These are phyloP conservation scores for Fusarium sulawesiense DNA, from an alignment of 2,329 filamentous ascomycete genomes.

Conservation along the genomic window DNA sequence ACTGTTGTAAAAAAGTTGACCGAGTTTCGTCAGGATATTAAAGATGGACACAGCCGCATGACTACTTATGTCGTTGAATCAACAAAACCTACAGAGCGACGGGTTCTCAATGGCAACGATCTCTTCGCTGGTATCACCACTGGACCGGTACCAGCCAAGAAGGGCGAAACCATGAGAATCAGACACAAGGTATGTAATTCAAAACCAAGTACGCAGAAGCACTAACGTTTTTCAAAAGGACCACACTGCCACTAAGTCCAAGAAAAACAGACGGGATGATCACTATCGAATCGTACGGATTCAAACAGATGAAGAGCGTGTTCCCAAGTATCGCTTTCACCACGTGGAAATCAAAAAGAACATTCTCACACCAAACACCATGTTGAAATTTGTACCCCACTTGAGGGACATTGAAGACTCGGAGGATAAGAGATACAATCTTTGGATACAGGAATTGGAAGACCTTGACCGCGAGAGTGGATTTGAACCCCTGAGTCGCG, in stretches of 20 bases:
- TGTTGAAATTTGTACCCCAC: slow-evolving; percentile 70
- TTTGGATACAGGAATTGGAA: slow-evolving; percentile 68
- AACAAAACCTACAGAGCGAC: slow-evolving; percentile 55
- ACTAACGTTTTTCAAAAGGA: slow-evolving; percentile 52
- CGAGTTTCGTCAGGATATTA: slow-evolving; percentile 57
- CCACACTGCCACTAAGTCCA: slow-evolving; percentile 52
- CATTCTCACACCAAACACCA: slow-evolving; percentile 69
- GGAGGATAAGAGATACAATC: slow-evolving; percentile 66
- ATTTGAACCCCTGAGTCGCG: slow-evolving; percentile 65
- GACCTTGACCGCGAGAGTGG: slow-evolving; percentile 68
- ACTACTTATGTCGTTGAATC: slow-evolving; percentile 59
- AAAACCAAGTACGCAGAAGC: not conserved
- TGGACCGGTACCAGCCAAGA: slow-evolving; percentile 51
- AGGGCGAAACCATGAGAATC: slow-evolving; percentile 58
- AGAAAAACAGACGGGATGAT: slow-evolving; percentile 58
- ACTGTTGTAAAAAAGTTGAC: slow-evolving; percentile 57
- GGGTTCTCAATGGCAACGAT: slow-evolving; percentile 57
- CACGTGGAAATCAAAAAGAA: slow-evolving; percentile 70
- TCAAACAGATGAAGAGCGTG: slow-evolving; percentile 62
- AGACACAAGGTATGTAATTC: slow-evolving; percentile 61
- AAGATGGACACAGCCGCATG: slow-evolving; percentile 58
- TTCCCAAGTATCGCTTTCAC: slow-evolving; percentile 69
- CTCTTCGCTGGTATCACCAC: slow-evolving; percentile 60
- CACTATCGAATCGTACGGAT: slow-evolving; percentile 58
- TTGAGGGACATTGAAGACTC: slow-evolving; percentile 66